Evolutionary conservation across 2,329 filamentous ascomycete species (phyloP), one percentile per base, ranked within the genome.

Genomic region (Penicillium freii): DNA sequence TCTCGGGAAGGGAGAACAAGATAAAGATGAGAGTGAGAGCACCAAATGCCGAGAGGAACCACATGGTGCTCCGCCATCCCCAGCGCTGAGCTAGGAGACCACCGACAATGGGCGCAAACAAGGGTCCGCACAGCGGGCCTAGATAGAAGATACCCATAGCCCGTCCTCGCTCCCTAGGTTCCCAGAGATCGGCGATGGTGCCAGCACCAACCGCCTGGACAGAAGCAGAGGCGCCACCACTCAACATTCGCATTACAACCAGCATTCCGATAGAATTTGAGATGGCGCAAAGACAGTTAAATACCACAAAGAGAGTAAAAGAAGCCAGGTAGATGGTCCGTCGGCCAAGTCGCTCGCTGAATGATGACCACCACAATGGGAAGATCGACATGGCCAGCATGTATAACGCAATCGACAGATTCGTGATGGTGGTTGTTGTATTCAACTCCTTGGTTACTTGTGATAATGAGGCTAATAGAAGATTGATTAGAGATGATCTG

Each of bases 131-230:
- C 9, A 94, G 75, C 0, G 91, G 90, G 0, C 91, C 91, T 0
- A 94, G 80, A 66, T 92, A 94, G 73, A 93, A 94, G 40, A 90
- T 81, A 2, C 88, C 85, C 90, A 94, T 94, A n/a, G 90, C 90
- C 17, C 78, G 79, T 3, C 91, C 91, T 49, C 91, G 80, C 71
- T 93, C 87, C 48, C 78, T 81, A 0, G 85, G 74, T 62, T 91
- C 87, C 87, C 90, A 95, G 13, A 93, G 80, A 69, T 94, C 90
- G 44, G 90, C 87, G 57, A 94, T 90, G 3, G 90, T 92, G 6
- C 91, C 91, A 2, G 90, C 90, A 5, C 91, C 90, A 8, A 94
- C 90, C 8, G 90, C 88, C 71, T 93, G 90, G 0, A 92, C 90
- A 1, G 87, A 90, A 2, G 90, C 90, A 0, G 90, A 86, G 3